phyloP scores from a whole-genome alignment of 352 stramenopile species.

The Phytopythium boreale region DNA sequence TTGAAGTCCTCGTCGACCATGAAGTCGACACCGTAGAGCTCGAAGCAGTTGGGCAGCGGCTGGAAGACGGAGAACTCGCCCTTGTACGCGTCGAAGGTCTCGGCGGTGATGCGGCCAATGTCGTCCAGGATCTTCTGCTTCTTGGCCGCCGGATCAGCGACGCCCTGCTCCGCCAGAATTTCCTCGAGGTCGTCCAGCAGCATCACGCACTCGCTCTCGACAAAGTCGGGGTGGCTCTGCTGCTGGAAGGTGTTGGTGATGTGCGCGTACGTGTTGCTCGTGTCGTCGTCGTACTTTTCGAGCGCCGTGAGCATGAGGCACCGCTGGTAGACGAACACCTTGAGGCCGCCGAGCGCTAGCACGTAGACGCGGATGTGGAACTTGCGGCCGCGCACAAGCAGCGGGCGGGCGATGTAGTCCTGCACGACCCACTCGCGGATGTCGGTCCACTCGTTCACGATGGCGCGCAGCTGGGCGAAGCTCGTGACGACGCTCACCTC shows the following conservation, averaged over 20 bases:
- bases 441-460: constrained; percentile 62
- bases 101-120: constrained; percentile 54
- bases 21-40: constrained; percentile 78
- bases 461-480: constrained; percentile 55
- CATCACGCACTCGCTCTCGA: constrained; percentile 67
- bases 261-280: constrained; percentile 60
- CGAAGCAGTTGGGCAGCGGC: constrained; percentile 66
- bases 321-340: constrained; percentile 73
- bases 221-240: constrained; percentile 60
- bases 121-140: constrained; percentile 58
- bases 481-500: constrained; percentile 63
- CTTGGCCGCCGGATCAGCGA: constrained; percentile 27
- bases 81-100: constrained; percentile 71
- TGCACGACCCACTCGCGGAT: constrained; percentile 70
- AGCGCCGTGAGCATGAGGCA: constrained; percentile 55
- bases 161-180: constrained; percentile 43
- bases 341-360: constrained; percentile 45
- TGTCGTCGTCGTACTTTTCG: constrained; percentile 45
- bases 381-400: constrained; percentile 60
- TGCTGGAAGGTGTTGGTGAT: constrained; percentile 83
- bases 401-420: constrained; percentile 47
- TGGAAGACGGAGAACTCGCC: constrained; percentile 74
- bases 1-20: constrained; percentile 69
- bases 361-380: constrained; percentile 77
- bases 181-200: constrained; percentile 53